Evolutionary conservation across 768 basidiomycete species (phyloP), one percentile per base, ranked within the genome.

Genomic region (Tylopilus sp.): DNA sequence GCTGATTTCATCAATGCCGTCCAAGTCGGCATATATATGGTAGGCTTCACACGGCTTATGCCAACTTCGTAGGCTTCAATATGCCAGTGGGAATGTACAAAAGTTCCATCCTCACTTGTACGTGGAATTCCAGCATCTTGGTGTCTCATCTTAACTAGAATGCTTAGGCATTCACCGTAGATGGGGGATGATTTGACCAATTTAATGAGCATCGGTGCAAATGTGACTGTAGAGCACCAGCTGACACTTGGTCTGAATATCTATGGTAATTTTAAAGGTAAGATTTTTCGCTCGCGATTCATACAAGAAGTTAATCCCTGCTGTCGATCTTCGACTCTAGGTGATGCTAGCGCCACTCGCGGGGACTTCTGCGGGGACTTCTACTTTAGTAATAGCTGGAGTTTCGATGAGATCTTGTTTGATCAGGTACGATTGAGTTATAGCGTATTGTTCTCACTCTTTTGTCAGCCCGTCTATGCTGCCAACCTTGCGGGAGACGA

Each of bases 141-240:
- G 36, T 15, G 13, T 2, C 6, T 4, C 28, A 7, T 18, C 22
- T 22, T 52, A 8, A 57, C 22, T 1, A 4, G 3, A 36, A 26
- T 17, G 13, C 26, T 44, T 28, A 61, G 55, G 47, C 55, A 30
- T 63, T 63, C 20, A 3, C 65, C 18, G 59, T 64, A 2, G 62
- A 63, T 17, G 62, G 62, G n/a, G 6, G 64, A 64, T n/a, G 59
- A 58, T 25, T 46, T 64, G 47, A 62, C 61, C 11, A 64, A 63
- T 12, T 46, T 63, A 47, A 62, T 62, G 58, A 55, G 47, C 44
- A 62, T 62, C 17, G 61, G 56, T 48, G 56, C 51, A 43, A 63
- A 64, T 18, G 42, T 48, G 10, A 63, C 62, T 8, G 44, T 38
- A 15, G 21, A 53, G 0, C 30, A 10, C 28, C 17, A 49, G 25